Base-by-base conservation (phyloP, 306 rosid genomes). In the Myrica gale region DNA sequence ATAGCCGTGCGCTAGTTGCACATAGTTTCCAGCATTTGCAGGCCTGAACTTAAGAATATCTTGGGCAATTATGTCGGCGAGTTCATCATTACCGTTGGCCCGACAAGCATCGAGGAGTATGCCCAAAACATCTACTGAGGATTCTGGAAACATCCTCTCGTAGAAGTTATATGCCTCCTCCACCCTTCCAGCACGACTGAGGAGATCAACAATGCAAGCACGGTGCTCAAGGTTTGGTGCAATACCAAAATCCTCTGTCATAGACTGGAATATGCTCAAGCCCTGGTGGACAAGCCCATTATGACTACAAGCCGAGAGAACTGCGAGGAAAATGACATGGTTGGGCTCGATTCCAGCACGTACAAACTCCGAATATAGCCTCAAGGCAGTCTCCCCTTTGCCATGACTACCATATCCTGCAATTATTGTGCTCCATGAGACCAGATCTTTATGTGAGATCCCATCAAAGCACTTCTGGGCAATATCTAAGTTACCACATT, bases 281-380 rank as follows among this genome's bases (percentile, higher is more conserved):
- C 97, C 95, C 52, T 84, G 86, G 39, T 84, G 75, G 7, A 89
- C 58, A 75, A 91, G 89, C 69, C 95, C 95, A 79, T 78, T 91
- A 72, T 91, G 97, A 79, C 95, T 89, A 69, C 97, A 91, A 67
- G 95, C 88, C 8, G 92, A 85, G 72, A 91, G 88, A 81, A 91
- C 79, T 2, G 95, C 82, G 61, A 91, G 95, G 82, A 89, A 86
- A 74, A 91, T 82, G 53, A 91, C 92, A 73, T 79, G 87, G 83
- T 91, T 87, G 43, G 93, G 92, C 85, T 79, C 74, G 7, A 86
- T 85, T 47, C 91, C 88, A 68, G 87, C 79, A 43, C 23, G 70
- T 55, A 88, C 75, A 72, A 91, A 88, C 81, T 84, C 83, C 9
- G 90, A 77, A 77, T 85, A 89, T 82, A 85, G 76, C 55, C 54